phyloP scores from a whole-genome alignment of 2,329 filamentous ascomycete genomes.

The Onygenales sp. region DNA sequence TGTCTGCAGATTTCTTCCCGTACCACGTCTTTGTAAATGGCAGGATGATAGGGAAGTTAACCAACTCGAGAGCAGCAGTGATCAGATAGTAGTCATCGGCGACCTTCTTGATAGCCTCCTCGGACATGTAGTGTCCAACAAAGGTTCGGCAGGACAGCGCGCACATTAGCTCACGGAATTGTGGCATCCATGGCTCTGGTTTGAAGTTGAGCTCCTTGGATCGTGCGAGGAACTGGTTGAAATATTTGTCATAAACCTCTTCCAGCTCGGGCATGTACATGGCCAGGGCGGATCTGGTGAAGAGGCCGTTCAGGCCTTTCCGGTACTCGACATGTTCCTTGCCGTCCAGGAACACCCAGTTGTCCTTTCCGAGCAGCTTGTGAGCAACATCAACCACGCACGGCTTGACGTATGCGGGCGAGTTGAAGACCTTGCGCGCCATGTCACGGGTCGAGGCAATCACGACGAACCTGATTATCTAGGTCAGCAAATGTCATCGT shows the following conservation, averaged over 20 bases:
- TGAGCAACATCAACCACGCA: constrained; percentile 91
- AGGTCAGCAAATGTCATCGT: background rate
- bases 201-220: constrained; percentile 63
- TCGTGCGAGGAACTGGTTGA: constrained; percentile 65
- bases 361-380: constrained; percentile 83
- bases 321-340: constrained; percentile 93
- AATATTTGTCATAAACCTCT: constrained; percentile 82
- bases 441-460: constrained; percentile 93
- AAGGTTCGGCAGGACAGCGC: constrained; percentile 95
- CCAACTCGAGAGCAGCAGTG: constrained; percentile 87
- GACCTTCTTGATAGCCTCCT: constrained; percentile 85
- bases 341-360: constrained; percentile 97
- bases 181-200: constrained; percentile 77
- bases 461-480: constrained; percentile 73
- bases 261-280: constrained; percentile 86
- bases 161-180: constrained; percentile 91
- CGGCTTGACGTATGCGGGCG: constrained; percentile 81
- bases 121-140: constrained; percentile 87
- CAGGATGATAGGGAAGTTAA: constrained; percentile 96
- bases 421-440: constrained; percentile 95
- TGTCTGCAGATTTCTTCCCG: constrained; percentile 88
- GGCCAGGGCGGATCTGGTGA: constrained; percentile 82
- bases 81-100: constrained; percentile 96
- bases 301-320: constrained; percentile 89
- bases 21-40: constrained; percentile 96